Evolutionary conservation across 768 basidiomycete species (phyloP), one percentile per base, ranked within the genome.

Genomic region (Ephemerocybe angulata): DNA sequence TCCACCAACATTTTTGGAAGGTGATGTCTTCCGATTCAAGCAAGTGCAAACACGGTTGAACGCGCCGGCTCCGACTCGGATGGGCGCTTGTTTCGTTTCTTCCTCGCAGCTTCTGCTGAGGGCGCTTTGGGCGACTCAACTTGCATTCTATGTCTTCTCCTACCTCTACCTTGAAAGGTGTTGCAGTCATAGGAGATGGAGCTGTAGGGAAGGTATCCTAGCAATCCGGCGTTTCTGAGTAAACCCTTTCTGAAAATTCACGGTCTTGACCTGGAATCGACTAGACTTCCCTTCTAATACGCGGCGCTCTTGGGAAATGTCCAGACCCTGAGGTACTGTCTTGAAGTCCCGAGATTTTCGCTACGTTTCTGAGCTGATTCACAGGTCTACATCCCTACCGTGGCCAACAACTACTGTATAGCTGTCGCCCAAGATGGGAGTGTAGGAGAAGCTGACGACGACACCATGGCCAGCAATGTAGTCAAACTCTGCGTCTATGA

Each of bases 401-500:
- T 41, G 7, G 38, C 38, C 15, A 19, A 41, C 5, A 41, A 41
- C n/a, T 41, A 41, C 38, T 13, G 15, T 5, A 19, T 41, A 13
- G 10, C 6, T 6, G n/a, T 41, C 38, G n/a, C 15, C 7, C 5
- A 17, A 6, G 38, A 19, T 7, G 21, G 15, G 7, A 41, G 21
- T 19, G 6, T 35, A 8, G 33, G 33, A 35, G 33, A 35, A 35
- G 17, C 10, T 35, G 33, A 17, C 8, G 38, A 41, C n/a, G 38
- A 19, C 38, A 19, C 5, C n/a, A 41, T 41, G n/a, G n/a, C n/a
- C n/a, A n/a, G n/a, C n/a, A n/a, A n/a, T n/a, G n/a, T n/a, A n/a
- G n/a, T n/a, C 5, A 8, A 19, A n/a, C 6, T 41, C 5, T 41
- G 38, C 38, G 5, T 41, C n/a, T 47, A 27, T 21, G 88, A 91